Base-by-base conservation (phyloP, 495 filamentous ascomycete species). In the Daldinia decipiens region DNA sequence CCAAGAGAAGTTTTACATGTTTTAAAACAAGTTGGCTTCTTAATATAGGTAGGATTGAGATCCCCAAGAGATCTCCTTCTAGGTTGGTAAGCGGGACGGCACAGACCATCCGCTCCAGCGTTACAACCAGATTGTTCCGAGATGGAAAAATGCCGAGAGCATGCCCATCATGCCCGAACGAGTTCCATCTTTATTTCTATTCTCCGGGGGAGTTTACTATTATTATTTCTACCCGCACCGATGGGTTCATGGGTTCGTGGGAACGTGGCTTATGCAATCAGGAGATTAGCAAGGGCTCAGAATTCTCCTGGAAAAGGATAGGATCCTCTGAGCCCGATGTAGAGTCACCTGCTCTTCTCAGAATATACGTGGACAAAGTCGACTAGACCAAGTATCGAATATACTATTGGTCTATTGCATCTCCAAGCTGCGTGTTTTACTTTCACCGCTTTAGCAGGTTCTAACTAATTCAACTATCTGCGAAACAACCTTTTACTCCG, bases 241-340 rank as follows among this genome's bases (percentile, higher is more conserved):
- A 68, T 52, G 59, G 58, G 57, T 26, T 39, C 51, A 68, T 52
- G 59, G 58, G 57, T 26, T 39, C 51, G 56, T 65, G 43, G 66
- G 52, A 72, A 64, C 21, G 61, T 65, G 61, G 70, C 70, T 63
- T 68, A 61, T 58, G 64, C 70, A 62, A 32, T 38, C 21, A 32
- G 50, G 61, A 68, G 43, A 59, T 68, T 68, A 55, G 40, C 29
- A 60, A 63, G 63, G 58, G 39, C 57, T 36, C 45, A 67, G 54
- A 26, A 31, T 36, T 40, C 26, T 60, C 38, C 36, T 59, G 12
- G 21, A 24, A 50, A 19, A 56, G 50, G 53, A 51, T 59, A 61
- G 36, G 59, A 61, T 65, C 70, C 65, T 66, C 21, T 50, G 12
- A 62, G 51, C 51, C 55, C 57, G 5, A 34, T 19, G 62, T 57